These are phyloP conservation scores for Gaeumannomyces tritici DNA, from an alignment of 2,329 filamentous ascomycete species.

Conservation along the genomic window DNA sequence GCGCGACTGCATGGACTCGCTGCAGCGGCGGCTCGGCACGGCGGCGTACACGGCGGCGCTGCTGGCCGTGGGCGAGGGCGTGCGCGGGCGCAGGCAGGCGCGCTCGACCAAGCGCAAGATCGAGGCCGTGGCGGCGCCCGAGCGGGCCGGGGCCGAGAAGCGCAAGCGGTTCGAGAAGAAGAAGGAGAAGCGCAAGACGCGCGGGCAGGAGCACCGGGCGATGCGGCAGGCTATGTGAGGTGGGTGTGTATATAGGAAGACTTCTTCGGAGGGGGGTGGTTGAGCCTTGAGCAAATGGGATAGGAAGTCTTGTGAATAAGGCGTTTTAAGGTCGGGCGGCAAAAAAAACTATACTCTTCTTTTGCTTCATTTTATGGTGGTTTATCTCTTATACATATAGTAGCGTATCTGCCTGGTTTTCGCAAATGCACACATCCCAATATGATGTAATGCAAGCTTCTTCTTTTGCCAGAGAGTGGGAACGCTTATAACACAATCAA, in stretches of 20 bases:
- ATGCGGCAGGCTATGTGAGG: slow-evolving; percentile 60
- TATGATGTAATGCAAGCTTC: background rate
- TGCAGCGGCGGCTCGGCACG: slow-evolving; percentile 80
- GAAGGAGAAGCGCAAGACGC: slow-evolving; percentile 73
- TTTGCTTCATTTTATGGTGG: background rate
- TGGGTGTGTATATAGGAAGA: background rate
- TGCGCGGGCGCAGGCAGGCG: slow-evolving; percentile 63
- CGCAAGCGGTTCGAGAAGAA: slow-evolving; percentile 76
- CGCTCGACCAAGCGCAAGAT: slow-evolving; percentile 80
- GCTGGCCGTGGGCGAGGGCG: slow-evolving; percentile 60
- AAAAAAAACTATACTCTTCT: background rate
- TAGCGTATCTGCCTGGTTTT: background rate
- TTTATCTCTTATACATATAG: background rate
- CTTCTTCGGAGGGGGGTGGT: background rate
- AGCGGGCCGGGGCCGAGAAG: slow-evolving; percentile 70
- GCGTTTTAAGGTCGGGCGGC: background rate
- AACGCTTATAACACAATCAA: background rate
- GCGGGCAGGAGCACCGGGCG: slow-evolving; percentile 61
- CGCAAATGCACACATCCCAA: background rate
- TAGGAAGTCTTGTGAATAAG: background rate
- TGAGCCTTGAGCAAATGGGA: background rate
- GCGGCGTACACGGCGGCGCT: slow-evolving; percentile 68
- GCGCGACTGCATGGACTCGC: slow-evolving; percentile 66
- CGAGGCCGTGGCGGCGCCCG: slow-evolving; percentile 74
- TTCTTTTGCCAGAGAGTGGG: too few species aligned